A percentile compares a stretch with the other conserved stretches of the same genome.
Conservation (phyloP, 352 stramenopile genomes). For the Globisporangium uncinulatum region DNA sequence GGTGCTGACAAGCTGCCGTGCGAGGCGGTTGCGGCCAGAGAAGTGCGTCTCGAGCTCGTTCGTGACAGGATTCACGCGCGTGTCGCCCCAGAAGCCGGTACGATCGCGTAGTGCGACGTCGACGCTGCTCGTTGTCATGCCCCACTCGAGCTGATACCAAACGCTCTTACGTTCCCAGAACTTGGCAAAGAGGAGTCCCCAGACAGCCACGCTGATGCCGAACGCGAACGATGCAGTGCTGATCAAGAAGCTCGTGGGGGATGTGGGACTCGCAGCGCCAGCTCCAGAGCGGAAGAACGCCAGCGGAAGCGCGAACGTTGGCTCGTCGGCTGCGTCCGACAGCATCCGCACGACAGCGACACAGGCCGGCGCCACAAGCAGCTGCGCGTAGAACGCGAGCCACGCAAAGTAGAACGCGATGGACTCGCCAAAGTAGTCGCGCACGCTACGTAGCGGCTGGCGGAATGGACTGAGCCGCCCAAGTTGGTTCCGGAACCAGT, state of each 20-base stretch:
- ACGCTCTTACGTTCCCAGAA: slow-evolving; percentile 51
- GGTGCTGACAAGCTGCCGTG: slow-evolving; percentile 13
- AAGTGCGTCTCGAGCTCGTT: slow-evolving; percentile 24
- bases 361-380: slow-evolving; percentile 48
- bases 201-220: slow-evolving; percentile 29
- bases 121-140: slow-evolving; percentile 15
- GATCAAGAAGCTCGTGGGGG: slow-evolving; percentile 6
- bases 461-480: slow-evolving; percentile 39
- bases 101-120: slow-evolving; percentile 21
- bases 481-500: slow-evolving; percentile 35
- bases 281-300: slow-evolving; percentile 21
- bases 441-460: slow-evolving; percentile 70
- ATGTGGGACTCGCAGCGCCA: not conserved
- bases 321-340: slow-evolving; percentile 8
- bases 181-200: slow-evolving; percentile 50
- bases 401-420: slow-evolving; percentile 91
- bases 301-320: slow-evolving; percentile 13
- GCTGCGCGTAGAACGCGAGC: slow-evolving; percentile 73
- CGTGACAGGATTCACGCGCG: slow-evolving; percentile 22
- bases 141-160: slow-evolving; percentile 62
- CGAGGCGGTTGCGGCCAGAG: slow-evolving; percentile 7
- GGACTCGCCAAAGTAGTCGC: slow-evolving; percentile 85
- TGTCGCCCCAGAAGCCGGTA: slow-evolving; percentile 20
- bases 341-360: slow-evolving; percentile 23
- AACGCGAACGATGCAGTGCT: slow-evolving; percentile 7